Evolutionary conservation across 2,329 filamentous ascomycete species (phyloP).

Genomic region (Trichoderma sp.): DNA sequence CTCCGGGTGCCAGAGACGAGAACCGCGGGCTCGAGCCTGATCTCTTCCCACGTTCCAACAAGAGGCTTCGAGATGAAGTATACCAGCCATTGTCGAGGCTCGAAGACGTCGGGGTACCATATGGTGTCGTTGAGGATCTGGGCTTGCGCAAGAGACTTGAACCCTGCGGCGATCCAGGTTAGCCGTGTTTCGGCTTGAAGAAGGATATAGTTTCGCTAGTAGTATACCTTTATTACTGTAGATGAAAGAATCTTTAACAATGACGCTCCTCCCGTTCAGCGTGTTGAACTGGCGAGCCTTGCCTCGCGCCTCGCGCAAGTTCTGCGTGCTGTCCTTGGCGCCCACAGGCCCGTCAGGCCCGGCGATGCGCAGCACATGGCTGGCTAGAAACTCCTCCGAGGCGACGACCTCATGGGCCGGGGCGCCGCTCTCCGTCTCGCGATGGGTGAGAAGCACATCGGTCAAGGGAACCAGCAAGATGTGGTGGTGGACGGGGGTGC

Average conservation of each 20-base stretch:
- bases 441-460: constrained; percentile 82
- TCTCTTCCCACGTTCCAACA: constrained; percentile 76
- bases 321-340: constrained; percentile 56
- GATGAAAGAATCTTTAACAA: constrained; percentile 88
- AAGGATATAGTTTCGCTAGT: neutral
- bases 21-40: constrained; percentile 66
- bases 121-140: constrained; percentile 79
- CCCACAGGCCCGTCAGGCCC: constrained; percentile 47
- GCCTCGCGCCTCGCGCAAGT: constrained; percentile 78
- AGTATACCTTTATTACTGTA: constrained; percentile 89
- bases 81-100: constrained; percentile 89
- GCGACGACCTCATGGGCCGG: constrained; percentile 76
- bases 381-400: constrained; percentile 92
- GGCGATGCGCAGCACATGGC: constrained; percentile 90
- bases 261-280: constrained; percentile 88
- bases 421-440: constrained; percentile 80
- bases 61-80: constrained; percentile 93
- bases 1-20: constrained; percentile 47
- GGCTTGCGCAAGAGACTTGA: constrained; percentile 86
- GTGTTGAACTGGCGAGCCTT: constrained; percentile 95
- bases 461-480: constrained; percentile 91
- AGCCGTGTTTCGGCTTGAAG: neutral
- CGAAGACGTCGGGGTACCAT: constrained; percentile 85
- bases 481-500: constrained; percentile 85
- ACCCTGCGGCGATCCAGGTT: constrained; percentile 57